Evolutionary conservation across 163 green algal species (phyloP).

Genomic region (Chlamydomonas reinhardtii): DNA sequence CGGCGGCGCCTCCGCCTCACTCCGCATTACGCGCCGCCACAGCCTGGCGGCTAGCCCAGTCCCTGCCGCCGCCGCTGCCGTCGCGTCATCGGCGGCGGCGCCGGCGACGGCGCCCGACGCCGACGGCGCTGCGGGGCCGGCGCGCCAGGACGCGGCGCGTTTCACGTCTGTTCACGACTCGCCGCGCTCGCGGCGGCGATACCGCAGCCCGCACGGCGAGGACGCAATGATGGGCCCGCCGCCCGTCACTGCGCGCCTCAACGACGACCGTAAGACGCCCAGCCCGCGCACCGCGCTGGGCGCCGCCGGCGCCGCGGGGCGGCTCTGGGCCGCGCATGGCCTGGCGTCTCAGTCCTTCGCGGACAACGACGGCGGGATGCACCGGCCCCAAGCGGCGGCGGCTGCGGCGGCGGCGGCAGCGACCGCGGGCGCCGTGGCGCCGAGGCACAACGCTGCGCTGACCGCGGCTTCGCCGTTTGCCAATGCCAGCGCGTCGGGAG

Average conservation of each 20-base stretch:
- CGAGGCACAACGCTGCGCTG: no score
- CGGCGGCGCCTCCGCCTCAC: not conserved
- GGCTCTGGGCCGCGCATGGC: not conserved
- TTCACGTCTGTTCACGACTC: constrained; percentile 31
- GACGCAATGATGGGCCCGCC: constrained; percentile 35
- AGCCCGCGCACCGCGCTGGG: constrained; percentile 12
- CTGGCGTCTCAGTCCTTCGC: no score
- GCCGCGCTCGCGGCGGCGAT: constrained; percentile 30
- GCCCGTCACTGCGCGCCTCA: constrained; percentile 30
- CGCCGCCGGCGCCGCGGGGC: not conserved
- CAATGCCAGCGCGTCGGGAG: no score
- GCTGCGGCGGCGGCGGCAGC: no score
- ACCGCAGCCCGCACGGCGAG: constrained; percentile 38
- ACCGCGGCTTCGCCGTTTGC: no score
- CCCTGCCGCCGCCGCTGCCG: not conserved
- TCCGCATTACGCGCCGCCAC: constrained; percentile 25
- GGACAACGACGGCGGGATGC: no score
- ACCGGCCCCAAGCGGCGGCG: no score
- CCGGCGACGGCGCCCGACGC: not conserved
- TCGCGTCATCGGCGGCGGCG: not conserved
- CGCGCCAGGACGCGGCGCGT: constrained; percentile 5
- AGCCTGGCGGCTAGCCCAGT: constrained; percentile 14
- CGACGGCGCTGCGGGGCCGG: no score
- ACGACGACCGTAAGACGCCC: constrained; percentile 47
- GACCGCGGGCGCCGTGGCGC: no score